Percentiles rank a stretch among this genome's conserved stretches.
These are phyloP conservation scores for Colletotrichum lupini DNA, from an alignment of 2,329 filamentous ascomycete species.

Conservation along the genomic window DNA sequence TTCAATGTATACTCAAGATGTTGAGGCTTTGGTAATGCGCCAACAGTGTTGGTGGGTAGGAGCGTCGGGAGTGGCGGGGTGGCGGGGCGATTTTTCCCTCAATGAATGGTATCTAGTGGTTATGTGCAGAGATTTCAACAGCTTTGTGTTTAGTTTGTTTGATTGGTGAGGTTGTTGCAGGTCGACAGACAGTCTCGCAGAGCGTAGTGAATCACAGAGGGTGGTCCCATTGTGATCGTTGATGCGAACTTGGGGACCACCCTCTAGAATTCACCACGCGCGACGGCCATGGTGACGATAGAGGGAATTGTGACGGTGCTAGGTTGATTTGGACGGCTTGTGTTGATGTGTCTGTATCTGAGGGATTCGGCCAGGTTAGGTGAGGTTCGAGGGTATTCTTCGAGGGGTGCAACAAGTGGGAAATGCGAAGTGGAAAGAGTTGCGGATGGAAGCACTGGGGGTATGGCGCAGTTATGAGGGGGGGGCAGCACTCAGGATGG, in stretches of 20 bases:
- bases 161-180: slow-evolving; percentile 4
- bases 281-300: slow-evolving; percentile 38
- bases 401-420: not conserved
- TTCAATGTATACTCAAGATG: too few species aligned
- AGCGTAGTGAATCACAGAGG: slow-evolving; percentile 57
- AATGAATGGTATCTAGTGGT: slow-evolving; percentile 9
- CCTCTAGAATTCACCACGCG: slow-evolving; percentile 64
- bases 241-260: slow-evolving; percentile 58
- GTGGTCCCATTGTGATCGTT: slow-evolving; percentile 66
- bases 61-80: slow-evolving; percentile 22
- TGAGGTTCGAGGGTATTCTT: not conserved
- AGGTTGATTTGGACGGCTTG: not conserved
- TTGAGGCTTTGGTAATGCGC: not conserved
- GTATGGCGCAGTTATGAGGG: slow-evolving; percentile 18
- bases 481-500: not conserved
- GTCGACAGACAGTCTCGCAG: slow-evolving; percentile 37
- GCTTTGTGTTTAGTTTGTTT: not conserved
- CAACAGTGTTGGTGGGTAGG: slow-evolving; percentile 3
- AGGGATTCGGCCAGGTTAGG: not conserved
- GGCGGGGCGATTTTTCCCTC: slow-evolving; percentile 15
- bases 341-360: not conserved
- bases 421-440: not conserved
- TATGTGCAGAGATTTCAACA: slow-evolving; percentile 33
- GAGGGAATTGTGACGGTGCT: not conserved
- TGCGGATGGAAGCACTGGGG: slow-evolving; percentile 9